Conservation (phyloP, 2,329 filamentous ascomycete species). For the Alternaria infectoria region DNA sequence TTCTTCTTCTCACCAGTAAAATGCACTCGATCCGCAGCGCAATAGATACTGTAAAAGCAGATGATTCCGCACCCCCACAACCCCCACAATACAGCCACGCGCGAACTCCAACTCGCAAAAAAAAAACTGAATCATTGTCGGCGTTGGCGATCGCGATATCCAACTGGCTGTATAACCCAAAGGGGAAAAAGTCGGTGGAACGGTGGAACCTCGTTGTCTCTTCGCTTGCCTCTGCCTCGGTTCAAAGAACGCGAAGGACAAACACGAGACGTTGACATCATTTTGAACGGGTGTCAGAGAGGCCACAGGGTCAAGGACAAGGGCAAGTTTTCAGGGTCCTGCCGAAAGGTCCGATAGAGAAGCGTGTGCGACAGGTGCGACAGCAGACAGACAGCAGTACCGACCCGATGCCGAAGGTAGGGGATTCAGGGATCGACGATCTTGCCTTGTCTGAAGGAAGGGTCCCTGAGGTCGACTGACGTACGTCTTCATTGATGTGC, state of each 20-base stretch:
- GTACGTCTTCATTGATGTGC: background rate
- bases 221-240: background rate
- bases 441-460: background rate
- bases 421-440: background rate
- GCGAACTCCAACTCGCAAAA: background rate
- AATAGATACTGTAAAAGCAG: background rate
- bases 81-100: background rate
- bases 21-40: background rate
- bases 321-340: background rate
- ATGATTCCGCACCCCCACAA: background rate
- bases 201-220: background rate
- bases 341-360: background rate
- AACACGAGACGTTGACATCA: slow-evolving; percentile 4
- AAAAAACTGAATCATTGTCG: background rate
- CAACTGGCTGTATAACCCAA: background rate
- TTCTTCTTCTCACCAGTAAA: background rate
- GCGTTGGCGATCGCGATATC: background rate
- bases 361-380: background rate
- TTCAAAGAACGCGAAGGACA: background rate
- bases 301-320: background rate
- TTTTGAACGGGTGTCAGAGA: background rate
- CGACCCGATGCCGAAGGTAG: background rate
- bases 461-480: background rate
- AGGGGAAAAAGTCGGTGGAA: background rate
- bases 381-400: background rate